Percentiles rank a stretch among this genome's conserved stretches.
phyloP scores from a whole-genome alignment of 2,329 filamentous ascomycete species.

The Drechslera avenae region DNA sequence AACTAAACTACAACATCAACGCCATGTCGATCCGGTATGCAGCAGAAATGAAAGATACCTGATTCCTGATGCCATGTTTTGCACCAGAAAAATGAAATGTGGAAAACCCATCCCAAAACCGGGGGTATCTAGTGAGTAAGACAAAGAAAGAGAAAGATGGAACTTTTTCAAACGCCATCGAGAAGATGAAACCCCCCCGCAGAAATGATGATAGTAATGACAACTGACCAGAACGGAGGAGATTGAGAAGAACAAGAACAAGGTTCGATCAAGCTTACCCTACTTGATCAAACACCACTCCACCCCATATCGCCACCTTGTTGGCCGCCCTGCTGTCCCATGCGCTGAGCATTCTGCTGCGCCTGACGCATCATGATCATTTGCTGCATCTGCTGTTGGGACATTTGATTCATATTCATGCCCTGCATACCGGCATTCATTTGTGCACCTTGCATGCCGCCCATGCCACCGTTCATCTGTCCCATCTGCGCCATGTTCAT shows the following conservation, averaged over 20 bases:
- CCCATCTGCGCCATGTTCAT: slow-evolving; percentile 19
- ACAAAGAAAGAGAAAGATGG: not conserved
- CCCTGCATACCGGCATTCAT: slow-evolving; percentile 24
- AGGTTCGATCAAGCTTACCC: not conserved
- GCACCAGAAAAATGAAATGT: too few species aligned
- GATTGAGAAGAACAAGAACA: not conserved
- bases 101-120: slow-evolving; percentile 6
- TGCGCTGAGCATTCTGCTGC: slow-evolving; percentile 33
- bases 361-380: slow-evolving; percentile 45
- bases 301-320: slow-evolving; percentile 36
- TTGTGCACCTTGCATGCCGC: slow-evolving; percentile 24
- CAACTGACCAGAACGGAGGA: not conserved
- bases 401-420: slow-evolving; percentile 36
- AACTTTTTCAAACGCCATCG: not conserved
- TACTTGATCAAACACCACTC: slow-evolving; percentile 18
- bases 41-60: too few species aligned
- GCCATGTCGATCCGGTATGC: too few species aligned
- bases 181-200: slow-evolving; percentile 1
- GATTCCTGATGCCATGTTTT: too few species aligned
- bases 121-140: slow-evolving; percentile 1
- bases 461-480: slow-evolving; percentile 20
- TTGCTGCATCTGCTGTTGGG: slow-evolving; percentile 42
- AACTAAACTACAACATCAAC: too few species aligned
- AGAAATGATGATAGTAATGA: not conserved
- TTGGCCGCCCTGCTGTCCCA: slow-evolving; percentile 29